These are phyloP conservation scores for Agroathelia rolfsii DNA, from an alignment of 1,284 basidiomycete genomes.

Conservation along the genomic window DNA sequence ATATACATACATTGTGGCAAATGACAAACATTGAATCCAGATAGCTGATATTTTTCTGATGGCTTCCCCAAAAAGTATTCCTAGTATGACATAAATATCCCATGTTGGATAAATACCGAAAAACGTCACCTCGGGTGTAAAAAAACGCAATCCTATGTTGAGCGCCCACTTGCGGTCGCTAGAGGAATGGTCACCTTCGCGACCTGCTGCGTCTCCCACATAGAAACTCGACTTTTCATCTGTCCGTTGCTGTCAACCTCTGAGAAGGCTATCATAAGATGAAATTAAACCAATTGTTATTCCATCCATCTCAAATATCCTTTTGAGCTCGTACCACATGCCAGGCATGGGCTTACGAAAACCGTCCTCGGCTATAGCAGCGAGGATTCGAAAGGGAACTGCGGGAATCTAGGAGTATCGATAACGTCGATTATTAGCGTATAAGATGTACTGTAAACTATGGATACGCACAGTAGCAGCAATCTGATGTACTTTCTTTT, in stretches of 20 bases:
- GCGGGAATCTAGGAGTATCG: conserved; percentile 42
- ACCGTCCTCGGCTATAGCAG: conserved; percentile 65
- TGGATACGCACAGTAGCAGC: conserved; percentile 52
- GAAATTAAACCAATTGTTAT: conserved; percentile 54
- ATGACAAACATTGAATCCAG: conserved; percentile 52
- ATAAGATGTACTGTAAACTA: too few relatives aligned
- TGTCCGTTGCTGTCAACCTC: conserved; percentile 25
- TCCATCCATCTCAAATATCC: conserved; percentile 46
- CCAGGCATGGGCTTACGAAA: conserved; percentile 87
- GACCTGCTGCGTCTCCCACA: conserved; percentile 87
- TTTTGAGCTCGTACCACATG: conserved; percentile 72
- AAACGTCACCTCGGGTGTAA: conserved; percentile 50
- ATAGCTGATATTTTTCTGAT: conserved; percentile 30
- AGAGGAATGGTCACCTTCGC: conserved; percentile 61
- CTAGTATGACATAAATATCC: conserved; percentile 24
- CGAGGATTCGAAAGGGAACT: conserved; percentile 74
- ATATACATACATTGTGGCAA: conserved; percentile 30
- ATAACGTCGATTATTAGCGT: conserved; percentile 1
- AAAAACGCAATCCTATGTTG: conserved; percentile 65
- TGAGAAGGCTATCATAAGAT: conserved; percentile 2
- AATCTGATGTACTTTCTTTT: conserved; percentile 63
- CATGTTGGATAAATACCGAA: conserved; percentile 1
- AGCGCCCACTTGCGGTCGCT: conserved; percentile 82
- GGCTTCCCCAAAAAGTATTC: conserved; percentile 70
- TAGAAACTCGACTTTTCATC: conserved; percentile 65